Evolutionary conservation across 1,284 basidiomycete genomes (phyloP).

Genomic region (Rhodotorula sp.): DNA sequence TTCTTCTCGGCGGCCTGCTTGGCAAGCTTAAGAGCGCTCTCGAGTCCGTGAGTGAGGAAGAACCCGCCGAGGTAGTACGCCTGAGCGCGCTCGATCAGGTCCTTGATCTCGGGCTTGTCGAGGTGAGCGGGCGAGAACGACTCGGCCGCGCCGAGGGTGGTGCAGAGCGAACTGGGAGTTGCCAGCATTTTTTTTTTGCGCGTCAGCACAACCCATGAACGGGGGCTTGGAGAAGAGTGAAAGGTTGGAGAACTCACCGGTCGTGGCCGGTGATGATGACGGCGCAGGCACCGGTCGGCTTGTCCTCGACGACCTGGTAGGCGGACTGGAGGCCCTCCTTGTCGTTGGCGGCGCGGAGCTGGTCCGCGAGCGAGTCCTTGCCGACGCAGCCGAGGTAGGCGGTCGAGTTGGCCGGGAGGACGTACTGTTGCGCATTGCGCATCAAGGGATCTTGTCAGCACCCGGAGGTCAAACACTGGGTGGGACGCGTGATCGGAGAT

Average conservation of each 20-base stretch:
- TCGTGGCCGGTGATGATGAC: constrained; percentile 93
- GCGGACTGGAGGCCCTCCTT: constrained; percentile 85
- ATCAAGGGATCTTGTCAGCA: background rate
- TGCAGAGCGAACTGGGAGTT: constrained; percentile 72
- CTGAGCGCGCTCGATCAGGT: constrained; percentile 74
- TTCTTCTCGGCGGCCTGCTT: constrained; percentile 72
- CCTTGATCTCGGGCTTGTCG: constrained; percentile 69
- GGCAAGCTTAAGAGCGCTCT: constrained; percentile 71
- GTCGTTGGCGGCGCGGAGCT: constrained; percentile 87
- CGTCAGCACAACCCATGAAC: background rate
- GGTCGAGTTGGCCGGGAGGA: constrained; percentile 83
- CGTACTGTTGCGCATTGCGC: constrained; percentile 61
- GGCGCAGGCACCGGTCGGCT: constrained; percentile 94
- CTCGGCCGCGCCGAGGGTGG: constrained; percentile 85
- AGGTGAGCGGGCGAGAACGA: constrained; percentile 81
- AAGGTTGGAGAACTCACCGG: constrained; percentile 57
- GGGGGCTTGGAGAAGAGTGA: no score
- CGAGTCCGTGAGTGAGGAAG: constrained; percentile 91
- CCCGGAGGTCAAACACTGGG: background rate
- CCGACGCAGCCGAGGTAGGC: constrained; percentile 96
- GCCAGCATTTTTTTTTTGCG: background rate
- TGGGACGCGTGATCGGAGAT: background rate
- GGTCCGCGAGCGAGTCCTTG: constrained; percentile 82
- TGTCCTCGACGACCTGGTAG: constrained; percentile 76
- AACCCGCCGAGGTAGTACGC: constrained; percentile 95